Conservation (phyloP, 345 rosid species). For the Euphorbia lathyris region DNA sequence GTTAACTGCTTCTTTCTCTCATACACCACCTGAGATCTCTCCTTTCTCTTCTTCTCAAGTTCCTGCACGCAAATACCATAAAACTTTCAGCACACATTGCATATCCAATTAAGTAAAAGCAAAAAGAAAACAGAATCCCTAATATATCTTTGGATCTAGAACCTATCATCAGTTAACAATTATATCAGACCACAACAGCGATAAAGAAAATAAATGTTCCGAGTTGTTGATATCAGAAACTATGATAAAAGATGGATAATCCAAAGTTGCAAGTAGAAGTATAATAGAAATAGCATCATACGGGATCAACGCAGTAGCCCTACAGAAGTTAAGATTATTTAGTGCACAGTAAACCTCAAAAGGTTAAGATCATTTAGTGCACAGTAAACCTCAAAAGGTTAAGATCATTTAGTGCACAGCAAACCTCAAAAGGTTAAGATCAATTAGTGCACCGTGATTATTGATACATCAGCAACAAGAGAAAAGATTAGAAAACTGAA, state of each 20-base stretch:
- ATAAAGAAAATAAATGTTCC: background rate
- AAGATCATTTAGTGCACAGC: background rate
- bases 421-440: background rate
- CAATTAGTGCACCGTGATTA: background rate
- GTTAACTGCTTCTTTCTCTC: constrained; percentile 80
- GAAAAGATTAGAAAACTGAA: background rate
- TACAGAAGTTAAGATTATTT: background rate
- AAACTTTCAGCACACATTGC: background rate
- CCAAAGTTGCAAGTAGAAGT: background rate
- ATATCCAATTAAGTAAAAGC: background rate
- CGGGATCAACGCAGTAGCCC: background rate
- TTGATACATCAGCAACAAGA: background rate
- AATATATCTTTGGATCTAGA: background rate
- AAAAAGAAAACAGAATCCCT: background rate
- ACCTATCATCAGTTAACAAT: background rate
- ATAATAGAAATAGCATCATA: background rate
- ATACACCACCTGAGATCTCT: constrained; percentile 57
- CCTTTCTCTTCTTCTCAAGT: constrained; percentile 87
- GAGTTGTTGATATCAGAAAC: background rate
- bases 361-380: background rate
- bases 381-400: background rate
- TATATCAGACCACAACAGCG: background rate
- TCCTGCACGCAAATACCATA: constrained; percentile 44
- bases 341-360: background rate
- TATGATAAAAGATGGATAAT: background rate